These are phyloP conservation scores for Lecanicillium sp. DNA, from an alignment of 2,329 filamentous ascomycete species.

Conservation along the genomic window DNA sequence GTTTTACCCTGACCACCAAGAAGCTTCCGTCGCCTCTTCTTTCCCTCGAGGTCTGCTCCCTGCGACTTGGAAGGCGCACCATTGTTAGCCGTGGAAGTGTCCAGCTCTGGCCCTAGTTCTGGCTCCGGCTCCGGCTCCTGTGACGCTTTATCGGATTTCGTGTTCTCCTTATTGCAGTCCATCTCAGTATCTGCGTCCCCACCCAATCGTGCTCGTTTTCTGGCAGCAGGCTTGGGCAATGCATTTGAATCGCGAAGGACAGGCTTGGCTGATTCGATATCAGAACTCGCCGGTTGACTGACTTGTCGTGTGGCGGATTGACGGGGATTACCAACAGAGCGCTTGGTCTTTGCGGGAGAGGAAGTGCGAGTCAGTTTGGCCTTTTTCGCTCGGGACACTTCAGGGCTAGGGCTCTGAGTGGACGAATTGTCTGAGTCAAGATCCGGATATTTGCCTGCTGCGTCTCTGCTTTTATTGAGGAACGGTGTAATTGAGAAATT, in stretches of 20 bases:
- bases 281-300: not conserved
- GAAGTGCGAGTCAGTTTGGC: not conserved
- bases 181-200: not conserved
- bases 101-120: not conserved
- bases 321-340: not conserved
- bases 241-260: not conserved
- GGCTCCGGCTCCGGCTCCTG: not conserved
- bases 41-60: slow-evolving; percentile 33
- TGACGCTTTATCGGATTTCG: not conserved
- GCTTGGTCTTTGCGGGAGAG: not conserved
- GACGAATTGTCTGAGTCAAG: not conserved
- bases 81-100: not conserved
- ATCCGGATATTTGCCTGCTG: slow-evolving; percentile 34
- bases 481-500: slow-evolving; percentile 92
- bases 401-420: not conserved
- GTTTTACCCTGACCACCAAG: slow-evolving; percentile 57
- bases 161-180: not conserved
- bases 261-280: not conserved
- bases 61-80: slow-evolving; percentile 16
- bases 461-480: slow-evolving; percentile 65
- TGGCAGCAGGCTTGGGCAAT: not conserved
- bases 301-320: not conserved
- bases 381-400: not conserved
- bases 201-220: not conserved
- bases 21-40: slow-evolving; percentile 69